phyloP scores from a whole-genome alignment of 495 filamentous ascomycete species.

The Staphylotrichum longicolle region DNA sequence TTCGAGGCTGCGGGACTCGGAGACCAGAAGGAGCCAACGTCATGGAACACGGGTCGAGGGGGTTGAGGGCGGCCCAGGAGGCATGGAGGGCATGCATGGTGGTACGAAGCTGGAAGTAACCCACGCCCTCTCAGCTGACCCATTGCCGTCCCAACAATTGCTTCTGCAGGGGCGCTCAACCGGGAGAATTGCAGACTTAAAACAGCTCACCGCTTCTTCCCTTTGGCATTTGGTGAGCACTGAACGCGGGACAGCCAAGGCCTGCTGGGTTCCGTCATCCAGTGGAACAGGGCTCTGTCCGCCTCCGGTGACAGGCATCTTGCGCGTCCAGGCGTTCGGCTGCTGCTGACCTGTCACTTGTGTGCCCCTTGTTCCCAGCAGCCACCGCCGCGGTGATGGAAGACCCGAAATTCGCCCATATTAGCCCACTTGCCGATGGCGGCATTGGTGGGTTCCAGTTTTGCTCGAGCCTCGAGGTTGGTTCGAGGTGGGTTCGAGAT shows the following conservation, averaged over 20 bases:
- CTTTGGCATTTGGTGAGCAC: slow-evolving; percentile 23
- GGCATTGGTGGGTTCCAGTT: background rate
- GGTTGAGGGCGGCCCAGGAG: slow-evolving; percentile 15
- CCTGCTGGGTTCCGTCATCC: slow-evolving; percentile 9
- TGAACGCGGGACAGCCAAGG: slow-evolving; percentile 13
- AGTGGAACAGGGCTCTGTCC: background rate
- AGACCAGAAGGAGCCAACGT: slow-evolving; percentile 21
- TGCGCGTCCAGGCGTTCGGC: too few species aligned
- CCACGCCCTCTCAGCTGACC: slow-evolving; percentile 30
- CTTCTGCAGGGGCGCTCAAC: slow-evolving; percentile 30
- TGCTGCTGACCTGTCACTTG: too few species aligned
- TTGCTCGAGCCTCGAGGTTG: background rate
- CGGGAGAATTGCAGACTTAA: slow-evolving; percentile 33
- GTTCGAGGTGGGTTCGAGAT: background rate
- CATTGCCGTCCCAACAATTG: slow-evolving; percentile 28
- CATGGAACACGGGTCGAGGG: slow-evolving; percentile 16
- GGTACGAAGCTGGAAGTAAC: background rate
- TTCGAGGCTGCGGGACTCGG: slow-evolving; percentile 15
- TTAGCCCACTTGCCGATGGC: slow-evolving; percentile 1
- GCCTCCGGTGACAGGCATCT: slow-evolving; percentile 7
- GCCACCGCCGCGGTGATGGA: background rate
- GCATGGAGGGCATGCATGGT: slow-evolving; percentile 1
- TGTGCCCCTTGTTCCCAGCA: background rate
- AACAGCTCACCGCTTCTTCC: slow-evolving; percentile 34
- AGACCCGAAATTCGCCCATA: background rate